Evolutionary conservation across 306 rosid genomes (phyloP), one percentile per base, ranked within the genome.

Genomic region (Fragaria vesca): DNA sequence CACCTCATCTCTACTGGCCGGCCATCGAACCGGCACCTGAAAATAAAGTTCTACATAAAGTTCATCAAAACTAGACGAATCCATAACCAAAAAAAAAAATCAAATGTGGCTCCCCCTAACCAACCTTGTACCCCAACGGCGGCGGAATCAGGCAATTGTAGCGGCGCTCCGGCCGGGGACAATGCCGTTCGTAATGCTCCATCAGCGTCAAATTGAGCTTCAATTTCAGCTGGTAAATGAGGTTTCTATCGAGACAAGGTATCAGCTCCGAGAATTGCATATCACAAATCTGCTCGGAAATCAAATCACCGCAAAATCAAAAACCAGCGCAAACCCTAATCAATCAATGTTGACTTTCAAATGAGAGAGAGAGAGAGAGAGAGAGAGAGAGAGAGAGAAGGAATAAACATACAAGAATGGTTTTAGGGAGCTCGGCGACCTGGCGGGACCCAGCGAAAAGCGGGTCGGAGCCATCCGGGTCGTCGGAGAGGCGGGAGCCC

Each of bases 1-100:
- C 76, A 89, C 92, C 83, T 86, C 92, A 42, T 89, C 92, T 79
- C 92, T 84, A 76, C 92, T 89, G 13, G 63, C 83, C 6, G 92
- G 92, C 92, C 92, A 89, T 47, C 90, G 84, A 46, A 89, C 77
- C 66, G 90, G 86, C 30, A 89, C 83, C 92, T 89, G 86, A 89
- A 88, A 48, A 47, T 1, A 47, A 3, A 13, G 2, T 13, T 5
- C 20, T 48, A 48, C 54, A 15, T 0, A 48, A 4, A 48, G 54
- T 48, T 48, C 54, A 48, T 58, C 83, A 88, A 80, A 80, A 70
- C 77, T 4, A 85, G 17, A 42, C 15, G 4, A 82, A 28, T 51
- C 65, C 50, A 63, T 51, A 74, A 51, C 20, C 18, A 71, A 42
- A 55, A 12, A 30, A 30, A 42, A 65, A 62, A 48, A 73, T 21